phyloP scores from a whole-genome alignment of 2,329 filamentous ascomycete genomes.

The Hawksworthiomyces lignivorus region DNA sequence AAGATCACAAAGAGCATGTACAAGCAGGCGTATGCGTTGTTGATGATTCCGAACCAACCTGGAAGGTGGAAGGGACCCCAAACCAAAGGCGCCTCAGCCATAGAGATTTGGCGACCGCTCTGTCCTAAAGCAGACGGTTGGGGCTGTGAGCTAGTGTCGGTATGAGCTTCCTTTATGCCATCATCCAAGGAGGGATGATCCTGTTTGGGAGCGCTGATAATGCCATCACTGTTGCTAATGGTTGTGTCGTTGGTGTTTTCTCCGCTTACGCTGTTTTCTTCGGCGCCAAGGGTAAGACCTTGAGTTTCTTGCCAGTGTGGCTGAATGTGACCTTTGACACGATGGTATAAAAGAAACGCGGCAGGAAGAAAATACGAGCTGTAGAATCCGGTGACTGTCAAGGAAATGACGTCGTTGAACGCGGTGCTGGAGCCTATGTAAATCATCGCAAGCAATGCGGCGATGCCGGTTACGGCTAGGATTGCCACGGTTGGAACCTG shows the following conservation, averaged over 20 bases:
- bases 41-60: conserved; percentile 29
- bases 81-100: too few relatives aligned
- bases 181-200: too few relatives aligned
- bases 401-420: conserved; percentile 6
- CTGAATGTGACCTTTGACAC: conserved; percentile 27
- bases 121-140: too few relatives aligned
- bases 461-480: not conserved
- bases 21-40: conserved; percentile 33
- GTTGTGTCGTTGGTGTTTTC: too few relatives aligned
- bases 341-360: conserved; percentile 32
- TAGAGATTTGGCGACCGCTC: too few relatives aligned
- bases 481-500: conserved; percentile 27
- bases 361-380: conserved; percentile 40
- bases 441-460: conserved; percentile 3
- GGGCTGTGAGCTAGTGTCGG: too few relatives aligned
- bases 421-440: conserved; percentile 8
- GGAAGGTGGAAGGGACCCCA: conserved; percentile 35
- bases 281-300: too few relatives aligned
- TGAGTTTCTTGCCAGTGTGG: too few relatives aligned
- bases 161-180: too few relatives aligned
- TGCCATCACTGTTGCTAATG: too few relatives aligned
- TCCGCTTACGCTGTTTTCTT: not conserved
- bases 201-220: too few relatives aligned
- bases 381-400: conserved; percentile 28
- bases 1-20: conserved; percentile 38